A percentile compares a stretch with the other conserved stretches of the same genome.
Conservation (phyloP, 1,284 basidiomycete species). For the Fomitopsis schrenkii region DNA sequence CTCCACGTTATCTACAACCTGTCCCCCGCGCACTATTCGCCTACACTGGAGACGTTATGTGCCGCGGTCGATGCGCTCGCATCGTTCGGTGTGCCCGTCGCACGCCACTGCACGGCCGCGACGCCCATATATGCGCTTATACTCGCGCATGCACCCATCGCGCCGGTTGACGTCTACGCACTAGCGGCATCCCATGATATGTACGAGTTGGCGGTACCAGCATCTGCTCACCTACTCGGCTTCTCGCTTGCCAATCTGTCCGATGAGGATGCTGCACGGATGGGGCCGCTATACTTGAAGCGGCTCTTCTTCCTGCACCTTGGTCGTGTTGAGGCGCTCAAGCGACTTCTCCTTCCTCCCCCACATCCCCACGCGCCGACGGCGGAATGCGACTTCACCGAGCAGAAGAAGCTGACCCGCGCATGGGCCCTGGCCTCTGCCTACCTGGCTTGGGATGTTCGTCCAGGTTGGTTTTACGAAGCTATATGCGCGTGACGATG, state of each 20-base stretch:
- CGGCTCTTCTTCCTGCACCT: conserved; percentile 38
- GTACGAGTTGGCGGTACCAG: conserved; percentile 32
- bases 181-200: conserved; percentile 31
- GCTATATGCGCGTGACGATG: not conserved
- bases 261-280: conserved; percentile 29
- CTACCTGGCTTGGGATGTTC: conserved; percentile 36
- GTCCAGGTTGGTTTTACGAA: conserved; percentile 26
- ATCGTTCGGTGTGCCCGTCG: conserved; percentile 28
- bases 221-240: conserved; percentile 32
- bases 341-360: conserved; percentile 33
- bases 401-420: conserved; percentile 36
- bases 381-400: conserved; percentile 30
- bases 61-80: conserved; percentile 28
- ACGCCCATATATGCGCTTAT: conserved; percentile 28
- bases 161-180: conserved; percentile 32
- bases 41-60: conserved; percentile 27
- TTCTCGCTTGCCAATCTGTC: conserved; percentile 29
- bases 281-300: conserved; percentile 35
- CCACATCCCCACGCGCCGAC: conserved; percentile 34
- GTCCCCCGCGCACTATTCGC: conserved; percentile 32
- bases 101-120: conserved; percentile 20
- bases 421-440: conserved; percentile 38
- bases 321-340: conserved; percentile 36
- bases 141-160: conserved; percentile 30
- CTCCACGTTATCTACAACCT: conserved; percentile 33